Percentiles rank a stretch among this genome's conserved stretches.
phyloP scores from a whole-genome alignment of 2,329 filamentous ascomycete species.

The Chlorencoelia australis region DNA sequence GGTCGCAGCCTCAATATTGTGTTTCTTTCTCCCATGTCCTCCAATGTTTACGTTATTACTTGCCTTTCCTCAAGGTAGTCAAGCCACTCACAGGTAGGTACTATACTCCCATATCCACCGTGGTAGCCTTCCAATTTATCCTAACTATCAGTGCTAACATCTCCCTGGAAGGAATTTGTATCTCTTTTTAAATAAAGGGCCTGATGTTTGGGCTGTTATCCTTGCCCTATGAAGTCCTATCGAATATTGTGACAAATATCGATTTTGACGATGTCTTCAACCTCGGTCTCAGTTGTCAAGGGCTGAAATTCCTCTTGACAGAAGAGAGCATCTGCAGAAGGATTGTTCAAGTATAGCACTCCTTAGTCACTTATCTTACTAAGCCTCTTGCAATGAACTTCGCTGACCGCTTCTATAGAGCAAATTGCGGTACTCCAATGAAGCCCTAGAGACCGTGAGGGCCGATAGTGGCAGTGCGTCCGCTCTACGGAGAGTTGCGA shows the following conservation, averaged over 20 bases:
- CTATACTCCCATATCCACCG: too few relatives aligned
- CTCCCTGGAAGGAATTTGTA: too few relatives aligned
- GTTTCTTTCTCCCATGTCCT: too few relatives aligned
- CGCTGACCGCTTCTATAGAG: constrained; percentile 16
- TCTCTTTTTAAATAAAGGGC: too few relatives aligned
- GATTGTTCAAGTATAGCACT: constrained; percentile 20
- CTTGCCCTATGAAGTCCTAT: constrained; percentile 26
- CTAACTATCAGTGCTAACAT: too few relatives aligned
- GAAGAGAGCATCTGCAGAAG: constrained; percentile 24
- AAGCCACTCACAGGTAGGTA: too few relatives aligned
- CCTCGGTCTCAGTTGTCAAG: constrained; percentile 19
- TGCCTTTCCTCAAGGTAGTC: too few relatives aligned
- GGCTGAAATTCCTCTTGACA: constrained; percentile 18
- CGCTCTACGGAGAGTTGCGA: constrained; percentile 49
- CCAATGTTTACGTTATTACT: too few relatives aligned
- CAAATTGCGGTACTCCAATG: constrained; percentile 22
- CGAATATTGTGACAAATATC: constrained; percentile 20
- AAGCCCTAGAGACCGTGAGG: constrained; percentile 15
- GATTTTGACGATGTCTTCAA: constrained; percentile 25
- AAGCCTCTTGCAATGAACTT: too few relatives aligned
- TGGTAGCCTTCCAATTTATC: too few relatives aligned
- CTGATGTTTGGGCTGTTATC: constrained; percentile 20
- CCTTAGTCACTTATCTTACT: too few relatives aligned
- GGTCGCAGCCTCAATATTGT: too few relatives aligned
- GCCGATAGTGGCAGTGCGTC: constrained; percentile 32